phyloP scores from a whole-genome alignment of 495 filamentous ascomycete species.

The Hyaloscypha bicolor region DNA sequence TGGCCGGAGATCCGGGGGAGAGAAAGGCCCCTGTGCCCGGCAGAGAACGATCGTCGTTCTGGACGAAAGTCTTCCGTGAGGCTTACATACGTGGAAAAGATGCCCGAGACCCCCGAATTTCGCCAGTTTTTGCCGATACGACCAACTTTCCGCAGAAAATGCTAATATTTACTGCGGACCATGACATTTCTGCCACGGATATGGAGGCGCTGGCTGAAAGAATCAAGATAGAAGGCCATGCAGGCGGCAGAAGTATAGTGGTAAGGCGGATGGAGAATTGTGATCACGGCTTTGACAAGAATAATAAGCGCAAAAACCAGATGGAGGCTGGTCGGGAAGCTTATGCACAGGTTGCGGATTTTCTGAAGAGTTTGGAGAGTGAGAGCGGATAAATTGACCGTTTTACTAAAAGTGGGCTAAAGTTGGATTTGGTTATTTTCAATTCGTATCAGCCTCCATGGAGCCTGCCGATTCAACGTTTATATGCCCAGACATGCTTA shows the following conservation, averaged over 20 bases:
- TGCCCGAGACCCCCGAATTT: constrained; percentile 48
- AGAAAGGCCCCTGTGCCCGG: constrained; percentile 25
- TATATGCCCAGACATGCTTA: constrained; percentile 11
- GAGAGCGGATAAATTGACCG: constrained; percentile 9
- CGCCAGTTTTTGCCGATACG: constrained; percentile 43
- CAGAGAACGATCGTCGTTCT: constrained; percentile 15
- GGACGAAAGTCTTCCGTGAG: constrained; percentile 28
- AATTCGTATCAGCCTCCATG: constrained; percentile 8
- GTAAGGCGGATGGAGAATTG: constrained; percentile 43
- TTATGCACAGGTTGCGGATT: constrained; percentile 14
- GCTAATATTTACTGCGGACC: constrained; percentile 47
- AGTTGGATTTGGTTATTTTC: constrained; percentile 5
- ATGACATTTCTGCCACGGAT: constrained; percentile 44
- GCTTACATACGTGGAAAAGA: constrained; percentile 36
- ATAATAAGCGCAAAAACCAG: constrained; percentile 11
- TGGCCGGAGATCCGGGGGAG: constrained; percentile 33
- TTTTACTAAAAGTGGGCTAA: constrained; percentile 1
- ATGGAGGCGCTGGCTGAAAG: constrained; percentile 44
- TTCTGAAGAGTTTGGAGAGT: constrained; percentile 14
- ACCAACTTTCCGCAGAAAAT: constrained; percentile 43
- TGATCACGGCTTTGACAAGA: constrained; percentile 37
- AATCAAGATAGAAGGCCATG: constrained; percentile 30
- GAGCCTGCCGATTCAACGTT: constrained; percentile 1
- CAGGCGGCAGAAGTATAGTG: constrained; percentile 40
- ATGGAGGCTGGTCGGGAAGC: constrained; percentile 17